Conservation (phyloP, 305 asterid species). For the Fraxinus floribunda region DNA sequence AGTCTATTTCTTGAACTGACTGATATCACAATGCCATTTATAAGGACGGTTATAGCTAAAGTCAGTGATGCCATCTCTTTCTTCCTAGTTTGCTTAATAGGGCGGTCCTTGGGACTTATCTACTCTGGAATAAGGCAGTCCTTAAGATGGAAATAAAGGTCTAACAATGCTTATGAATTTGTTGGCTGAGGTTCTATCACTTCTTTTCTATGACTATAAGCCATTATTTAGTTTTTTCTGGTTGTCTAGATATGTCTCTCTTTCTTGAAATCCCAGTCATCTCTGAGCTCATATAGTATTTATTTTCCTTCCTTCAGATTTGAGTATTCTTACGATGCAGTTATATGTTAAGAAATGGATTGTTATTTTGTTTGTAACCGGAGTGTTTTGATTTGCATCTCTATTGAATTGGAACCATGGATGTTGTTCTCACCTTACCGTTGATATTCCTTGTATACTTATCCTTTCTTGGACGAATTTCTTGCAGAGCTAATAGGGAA, state of each 20-base stretch:
- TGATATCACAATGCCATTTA: constrained; percentile 77
- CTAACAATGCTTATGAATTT: constrained; percentile 7
- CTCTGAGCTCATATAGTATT: background rate
- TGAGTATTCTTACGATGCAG: background rate
- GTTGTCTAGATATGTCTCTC: background rate
- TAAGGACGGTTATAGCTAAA: constrained; percentile 64
- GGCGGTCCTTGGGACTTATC: constrained; percentile 89
- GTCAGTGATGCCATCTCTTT: constrained; percentile 86
- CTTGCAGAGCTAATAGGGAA: background rate
- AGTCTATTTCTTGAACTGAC: constrained; percentile 89
- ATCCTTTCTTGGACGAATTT: background rate
- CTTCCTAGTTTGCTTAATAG: constrained; percentile 80
- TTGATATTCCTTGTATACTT: background rate
- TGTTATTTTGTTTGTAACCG: background rate
- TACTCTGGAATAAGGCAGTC: constrained; percentile 89
- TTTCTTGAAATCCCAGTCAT: background rate
- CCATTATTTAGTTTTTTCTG: background rate
- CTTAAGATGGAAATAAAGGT: constrained; percentile 66
- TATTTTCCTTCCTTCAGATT: background rate
- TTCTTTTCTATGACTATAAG: constrained; percentile 5
- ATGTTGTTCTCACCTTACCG: background rate
- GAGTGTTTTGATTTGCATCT: background rate
- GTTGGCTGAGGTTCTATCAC: constrained; percentile 21
- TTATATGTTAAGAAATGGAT: background rate
- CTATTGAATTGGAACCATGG: background rate